Percentiles rank a stretch among this genome's conserved stretches.
Conservation (phyloP, 768 basidiomycete species). For the Lactifluus echinatus region DNA sequence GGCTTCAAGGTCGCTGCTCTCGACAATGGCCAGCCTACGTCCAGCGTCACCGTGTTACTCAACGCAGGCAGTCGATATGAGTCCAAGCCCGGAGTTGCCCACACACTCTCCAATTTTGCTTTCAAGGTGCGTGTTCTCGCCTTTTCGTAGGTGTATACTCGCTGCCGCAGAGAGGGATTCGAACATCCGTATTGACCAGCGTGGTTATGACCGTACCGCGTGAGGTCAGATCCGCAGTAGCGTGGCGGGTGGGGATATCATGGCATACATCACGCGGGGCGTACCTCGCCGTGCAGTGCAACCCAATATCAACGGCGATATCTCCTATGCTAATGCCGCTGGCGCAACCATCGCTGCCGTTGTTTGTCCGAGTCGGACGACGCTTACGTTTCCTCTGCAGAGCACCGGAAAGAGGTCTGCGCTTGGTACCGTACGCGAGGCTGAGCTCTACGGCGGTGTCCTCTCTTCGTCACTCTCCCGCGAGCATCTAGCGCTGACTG, state of each 20-base stretch:
- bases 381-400: slow-evolving; percentile 34
- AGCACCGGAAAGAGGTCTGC: slow-evolving; percentile 81
- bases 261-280: neutral
- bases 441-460: slow-evolving; percentile 89
- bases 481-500: slow-evolving; percentile 88
- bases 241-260: neutral
- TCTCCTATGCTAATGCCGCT: neutral
- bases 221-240: neutral
- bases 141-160: neutral
- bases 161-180: neutral
- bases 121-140: slow-evolving; percentile 71
- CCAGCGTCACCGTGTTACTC: slow-evolving; percentile 81
- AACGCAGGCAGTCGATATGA: slow-evolving; percentile 91
- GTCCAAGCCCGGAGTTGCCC: slow-evolving; percentile 81
- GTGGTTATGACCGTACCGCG: neutral
- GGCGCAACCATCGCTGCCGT: neutral
- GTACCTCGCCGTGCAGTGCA: neutral
- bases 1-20: slow-evolving; percentile 74
- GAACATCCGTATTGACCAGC: neutral
- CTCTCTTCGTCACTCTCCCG: slow-evolving; percentile 76
- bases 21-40: slow-evolving; percentile 76
- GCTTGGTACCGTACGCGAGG: slow-evolving; percentile 83
- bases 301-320: neutral
- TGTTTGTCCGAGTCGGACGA: neutral
- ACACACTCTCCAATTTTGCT: slow-evolving; percentile 95